Evolutionary conservation across 768 basidiomycete species (phyloP), one percentile per base, ranked within the genome.

Genomic region (Botryobasidium botryosum): DNA sequence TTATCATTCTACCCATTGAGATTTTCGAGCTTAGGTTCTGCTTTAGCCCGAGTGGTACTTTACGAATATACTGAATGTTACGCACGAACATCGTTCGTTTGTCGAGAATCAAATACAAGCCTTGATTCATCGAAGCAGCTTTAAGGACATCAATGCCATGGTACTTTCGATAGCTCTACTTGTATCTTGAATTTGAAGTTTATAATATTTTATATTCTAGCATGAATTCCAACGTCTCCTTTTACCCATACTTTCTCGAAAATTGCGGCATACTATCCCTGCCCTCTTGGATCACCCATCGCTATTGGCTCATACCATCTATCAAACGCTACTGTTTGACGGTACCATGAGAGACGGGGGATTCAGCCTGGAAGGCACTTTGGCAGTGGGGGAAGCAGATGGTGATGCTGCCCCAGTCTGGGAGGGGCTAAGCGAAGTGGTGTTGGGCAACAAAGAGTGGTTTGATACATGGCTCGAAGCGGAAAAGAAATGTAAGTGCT

Each of bases 41-140:
- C 29, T 46, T 20, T 55, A 92, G 87, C 92, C 94, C 1, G 94
- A 97, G 59, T 97, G 91, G 86, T 96, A 86, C 55, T 84, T 97
- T 57, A 79, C 87, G 2, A 85, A 96, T 58, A 66, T 97, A 20
- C 68, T 85, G 39, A 91, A 97, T 56, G 72, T 81, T 47, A 70
- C 75, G 10, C 85, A 88, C 52, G 84, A 92, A 46, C 90, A 96
- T 49, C 69, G 73, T 21, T 60, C 68, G 2, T 91, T 96, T 59
- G 75, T 94, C 69, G 75, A 82, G 40, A 62, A 62, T 6, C 65
- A 79, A 35, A 62, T 92, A 17, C 90, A 92, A 58, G 67, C 63
- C 24, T 58, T 96, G 2, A 57, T 94, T 21, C 60, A 69, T 3
- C 60, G 67, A n/a, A 71, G 79, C 12, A 75, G 75, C 24, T 79